Evolutionary conservation across 345 rosid genomes (phyloP).

Genomic region (Nasturtium officinale): DNA sequence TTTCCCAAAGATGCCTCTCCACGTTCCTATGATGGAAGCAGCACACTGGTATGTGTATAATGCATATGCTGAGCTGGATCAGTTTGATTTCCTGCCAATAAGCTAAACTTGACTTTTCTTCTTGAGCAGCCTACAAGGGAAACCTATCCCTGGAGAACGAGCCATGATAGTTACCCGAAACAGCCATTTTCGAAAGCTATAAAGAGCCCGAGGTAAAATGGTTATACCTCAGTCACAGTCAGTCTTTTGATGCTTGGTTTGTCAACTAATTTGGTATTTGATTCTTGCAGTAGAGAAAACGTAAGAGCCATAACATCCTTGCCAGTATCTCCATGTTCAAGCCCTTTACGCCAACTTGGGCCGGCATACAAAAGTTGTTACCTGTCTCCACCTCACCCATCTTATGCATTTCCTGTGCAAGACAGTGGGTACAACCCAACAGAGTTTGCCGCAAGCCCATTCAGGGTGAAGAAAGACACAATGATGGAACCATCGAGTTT

Average conservation of each 20-base stretch:
- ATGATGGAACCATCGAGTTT: conserved; percentile 49
- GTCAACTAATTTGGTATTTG: conserved; percentile 13
- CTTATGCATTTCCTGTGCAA: conserved; percentile 54
- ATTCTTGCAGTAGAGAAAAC: conserved; percentile 61
- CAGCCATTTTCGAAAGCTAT: conserved; percentile 51
- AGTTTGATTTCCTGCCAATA: neutral
- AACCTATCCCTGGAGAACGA: conserved; percentile 56
- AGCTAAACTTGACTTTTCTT: conserved; percentile 21
- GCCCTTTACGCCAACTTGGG: conserved; percentile 75
- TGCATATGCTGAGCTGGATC: conserved; percentile 19
- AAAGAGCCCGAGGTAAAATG: conserved; percentile 62
- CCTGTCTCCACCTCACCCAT: conserved; percentile 84
- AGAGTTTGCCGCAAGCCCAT: conserved; percentile 57
- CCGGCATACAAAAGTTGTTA: conserved; percentile 66
- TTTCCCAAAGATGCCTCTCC: conserved; percentile 60
- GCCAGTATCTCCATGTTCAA: conserved; percentile 91
- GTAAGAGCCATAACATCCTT: conserved; percentile 69
- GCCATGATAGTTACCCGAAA: conserved; percentile 56
- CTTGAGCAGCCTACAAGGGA: conserved; percentile 72
- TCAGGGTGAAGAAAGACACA: conserved; percentile 52
- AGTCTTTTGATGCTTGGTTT: conserved; percentile 5
- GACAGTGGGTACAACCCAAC: conserved; percentile 51
- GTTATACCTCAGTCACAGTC: conserved; percentile 9
- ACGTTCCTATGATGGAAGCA: conserved; percentile 65
- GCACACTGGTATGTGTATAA: conserved; percentile 56